These are phyloP conservation scores for Fusarium papillatum DNA, from an alignment of 2,329 filamentous ascomycete genomes.

Conservation along the genomic window DNA sequence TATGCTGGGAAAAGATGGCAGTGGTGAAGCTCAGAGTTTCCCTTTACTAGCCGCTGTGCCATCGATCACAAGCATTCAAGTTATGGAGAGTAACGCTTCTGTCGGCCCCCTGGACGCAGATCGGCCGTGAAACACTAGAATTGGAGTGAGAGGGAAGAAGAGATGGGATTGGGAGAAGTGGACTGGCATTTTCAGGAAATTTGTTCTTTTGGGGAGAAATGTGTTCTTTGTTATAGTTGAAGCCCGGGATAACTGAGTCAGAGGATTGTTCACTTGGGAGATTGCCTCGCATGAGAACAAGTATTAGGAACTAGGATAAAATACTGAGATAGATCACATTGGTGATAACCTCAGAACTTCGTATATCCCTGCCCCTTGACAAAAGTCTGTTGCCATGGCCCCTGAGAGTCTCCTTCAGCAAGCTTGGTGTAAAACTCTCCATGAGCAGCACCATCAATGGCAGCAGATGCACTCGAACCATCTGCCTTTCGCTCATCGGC, in stretches of 20 bases:
- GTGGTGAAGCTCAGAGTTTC: neutral
- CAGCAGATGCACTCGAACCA: constrained; percentile 47
- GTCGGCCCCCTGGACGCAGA: too few species aligned
- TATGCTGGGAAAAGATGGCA: neutral
- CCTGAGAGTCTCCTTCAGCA: constrained; percentile 55
- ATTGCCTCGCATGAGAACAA: neutral
- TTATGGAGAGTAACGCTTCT: neutral
- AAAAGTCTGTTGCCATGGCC: constrained; percentile 60
- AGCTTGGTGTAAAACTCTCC: constrained; percentile 55
- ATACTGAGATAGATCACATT: neutral
- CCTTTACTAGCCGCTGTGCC: neutral
- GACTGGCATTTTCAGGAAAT: neutral
- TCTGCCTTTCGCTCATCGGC: constrained; percentile 60
- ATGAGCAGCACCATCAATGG: constrained; percentile 56
- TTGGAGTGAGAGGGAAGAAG: neutral
- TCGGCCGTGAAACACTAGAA: neutral
- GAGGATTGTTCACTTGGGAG: too few species aligned
- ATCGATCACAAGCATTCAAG: neutral
- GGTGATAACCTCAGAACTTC: constrained; percentile 39
- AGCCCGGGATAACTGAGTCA: too few species aligned
- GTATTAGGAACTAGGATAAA: neutral
- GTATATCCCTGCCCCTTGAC: constrained; percentile 57
- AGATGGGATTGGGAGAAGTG: neutral
- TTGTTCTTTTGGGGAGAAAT: too few species aligned
- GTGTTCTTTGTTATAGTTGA: too few species aligned